These are phyloP conservation scores for Testicularia cyperi DNA, from an alignment of 1,284 basidiomycete species.

Conservation along the genomic window DNA sequence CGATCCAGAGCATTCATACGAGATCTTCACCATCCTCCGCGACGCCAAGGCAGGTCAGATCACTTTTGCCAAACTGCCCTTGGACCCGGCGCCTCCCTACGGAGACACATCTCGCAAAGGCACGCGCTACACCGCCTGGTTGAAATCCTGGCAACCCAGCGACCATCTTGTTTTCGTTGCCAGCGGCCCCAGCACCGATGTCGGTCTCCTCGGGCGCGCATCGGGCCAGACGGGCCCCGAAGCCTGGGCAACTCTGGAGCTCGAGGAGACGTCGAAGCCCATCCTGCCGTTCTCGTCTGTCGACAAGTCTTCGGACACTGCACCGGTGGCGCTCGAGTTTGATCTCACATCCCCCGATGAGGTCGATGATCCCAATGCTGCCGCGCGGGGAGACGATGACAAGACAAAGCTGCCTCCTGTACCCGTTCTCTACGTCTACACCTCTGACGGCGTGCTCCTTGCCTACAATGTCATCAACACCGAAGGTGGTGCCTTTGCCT, in stretches of 20 bases:
- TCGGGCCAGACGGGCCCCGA: constrained; percentile 56
- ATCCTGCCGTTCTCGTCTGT: constrained; percentile 67
- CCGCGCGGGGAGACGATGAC: constrained; percentile 62
- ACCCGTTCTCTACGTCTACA: constrained; percentile 74
- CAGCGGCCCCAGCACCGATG: constrained; percentile 73
- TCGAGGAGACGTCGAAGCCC: constrained; percentile 73
- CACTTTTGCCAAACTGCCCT: constrained; percentile 64
- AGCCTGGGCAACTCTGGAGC: constrained; percentile 71
- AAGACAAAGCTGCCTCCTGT: constrained; percentile 62
- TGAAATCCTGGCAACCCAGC: constrained; percentile 71
- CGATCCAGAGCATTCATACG: constrained; percentile 63
- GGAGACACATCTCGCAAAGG: constrained; percentile 66
- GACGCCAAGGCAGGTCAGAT: constrained; percentile 68
- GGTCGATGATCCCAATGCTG: constrained; percentile 66
- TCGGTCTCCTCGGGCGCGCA: constrained; percentile 69
- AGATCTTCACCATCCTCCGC: constrained; percentile 68
- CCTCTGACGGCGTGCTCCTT: constrained; percentile 76
- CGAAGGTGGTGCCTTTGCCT: constrained; percentile 61
- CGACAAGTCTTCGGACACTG: constrained; percentile 73
- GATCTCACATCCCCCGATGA: constrained; percentile 69
- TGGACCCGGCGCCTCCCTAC: constrained; percentile 66
- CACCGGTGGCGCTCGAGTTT: constrained; percentile 70
- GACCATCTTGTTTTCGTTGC: constrained; percentile 71
- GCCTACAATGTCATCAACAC: constrained; percentile 74
- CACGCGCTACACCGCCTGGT: constrained; percentile 64